A percentile compares a stretch with the other conserved stretches of the same genome.
These are phyloP conservation scores for Camelina neglecta DNA, from an alignment of 345 rosid genomes.

Conservation along the genomic window DNA sequence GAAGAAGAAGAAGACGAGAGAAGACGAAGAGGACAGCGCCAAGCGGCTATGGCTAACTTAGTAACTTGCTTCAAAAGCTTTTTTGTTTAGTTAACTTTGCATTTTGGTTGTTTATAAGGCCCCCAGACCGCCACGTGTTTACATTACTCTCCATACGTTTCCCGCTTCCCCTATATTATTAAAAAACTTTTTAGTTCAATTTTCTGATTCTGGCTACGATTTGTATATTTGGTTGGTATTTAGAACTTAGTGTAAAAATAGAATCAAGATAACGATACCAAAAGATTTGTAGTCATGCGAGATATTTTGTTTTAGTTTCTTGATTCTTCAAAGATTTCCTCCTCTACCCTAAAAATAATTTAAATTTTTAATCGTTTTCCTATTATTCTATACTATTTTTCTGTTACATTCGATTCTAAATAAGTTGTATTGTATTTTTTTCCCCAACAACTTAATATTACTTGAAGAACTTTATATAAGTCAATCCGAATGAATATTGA, in stretches of 20 bases:
- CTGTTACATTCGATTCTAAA: too few relatives aligned
- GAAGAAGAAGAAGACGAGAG: conserved; percentile 8
- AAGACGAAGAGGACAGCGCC: conserved; percentile 40
- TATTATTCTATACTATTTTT: too few relatives aligned
- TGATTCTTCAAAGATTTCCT: neutral
- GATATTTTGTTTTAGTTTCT: conserved; percentile 9
- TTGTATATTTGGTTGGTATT: neutral
- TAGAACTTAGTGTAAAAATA: conserved; percentile 10
- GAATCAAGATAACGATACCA: neutral
- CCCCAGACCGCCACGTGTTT: conserved; percentile 36
- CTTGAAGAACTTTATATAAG: too few relatives aligned
- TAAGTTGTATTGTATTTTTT: too few relatives aligned
- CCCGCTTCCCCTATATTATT: neutral
- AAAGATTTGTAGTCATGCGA: conserved; percentile 34
- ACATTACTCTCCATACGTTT: conserved; percentile 34
- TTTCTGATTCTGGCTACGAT: conserved; percentile 9
- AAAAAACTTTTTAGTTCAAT: too few relatives aligned
- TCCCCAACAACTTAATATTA: too few relatives aligned
- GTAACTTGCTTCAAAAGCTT: conserved; percentile 29
- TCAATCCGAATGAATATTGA: too few relatives aligned
- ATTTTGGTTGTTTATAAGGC: conserved; percentile 30
- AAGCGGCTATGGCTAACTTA: conserved; percentile 43
- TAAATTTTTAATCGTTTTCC: too few relatives aligned
- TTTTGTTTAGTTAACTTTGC: neutral
- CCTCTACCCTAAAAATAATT: too few relatives aligned